Base-by-base conservation (phyloP, 371 early-diverging fungal species). In the Saksenaea oblongispora region DNA sequence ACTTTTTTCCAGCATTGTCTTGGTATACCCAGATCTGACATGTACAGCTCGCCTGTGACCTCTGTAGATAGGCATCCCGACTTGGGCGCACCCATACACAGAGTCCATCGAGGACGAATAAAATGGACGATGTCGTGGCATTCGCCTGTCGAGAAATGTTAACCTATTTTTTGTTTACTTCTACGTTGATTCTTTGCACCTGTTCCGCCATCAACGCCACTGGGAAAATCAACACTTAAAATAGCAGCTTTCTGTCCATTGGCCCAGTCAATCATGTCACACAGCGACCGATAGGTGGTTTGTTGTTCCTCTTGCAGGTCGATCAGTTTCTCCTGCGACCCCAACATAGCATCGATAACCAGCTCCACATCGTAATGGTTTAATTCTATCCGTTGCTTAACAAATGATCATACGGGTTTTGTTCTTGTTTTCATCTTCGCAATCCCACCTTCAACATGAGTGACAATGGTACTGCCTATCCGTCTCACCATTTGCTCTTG, bases 11-110 rank as follows among this genome's bases (percentile, higher is more conserved):
- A 91, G 31, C 87, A 85, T 11, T 71, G 58, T 18, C 76, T 66
- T 0, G 93, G 91, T 41, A 92, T 84, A 9, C 93, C 93, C n/a
- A 92, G 72, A 68, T 94, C 95, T 0, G 89, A 88, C 66, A 94
- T 60, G 64, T 89, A 90, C 41, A 94, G 56, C 55, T 89, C 90
- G 8, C 93, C 95, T 3, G 87, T 83, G 2, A 85, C 73, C 17
- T 79, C 67, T 11, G 76, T 66, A 0, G 84, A 82, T 41, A 73
- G 62, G 34, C 89, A 87, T 1, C 89, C 90, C 2, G 79, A 71
- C 62, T 87, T 90, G 5, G 93, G 93, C 0, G 91, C 87, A 10
- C 92, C 93, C 15, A 93, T 72, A 56, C 91, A 88, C 4, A 93
- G 66, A 0, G 93, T 93, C 92, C 93, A 92, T 58, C 75, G 78